These are phyloP conservation scores for Colletotrichum kahawae DNA, from an alignment of 2,329 filamentous ascomycete genomes.

Conservation along the genomic window DNA sequence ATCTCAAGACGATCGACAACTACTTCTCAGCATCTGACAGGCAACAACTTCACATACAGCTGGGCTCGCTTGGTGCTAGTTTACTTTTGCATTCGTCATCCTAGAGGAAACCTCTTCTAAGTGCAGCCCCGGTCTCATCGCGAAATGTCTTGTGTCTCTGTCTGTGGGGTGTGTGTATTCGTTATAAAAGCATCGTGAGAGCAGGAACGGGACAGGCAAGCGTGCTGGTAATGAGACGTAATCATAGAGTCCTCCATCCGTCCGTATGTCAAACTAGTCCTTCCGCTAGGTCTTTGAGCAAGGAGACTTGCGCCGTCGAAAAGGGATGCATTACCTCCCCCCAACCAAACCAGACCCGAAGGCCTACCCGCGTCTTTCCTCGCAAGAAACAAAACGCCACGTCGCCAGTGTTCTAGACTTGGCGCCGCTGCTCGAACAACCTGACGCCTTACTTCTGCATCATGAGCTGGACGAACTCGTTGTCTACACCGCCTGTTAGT, in stretches of 20 bases:
- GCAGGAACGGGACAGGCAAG: constrained; percentile 8
- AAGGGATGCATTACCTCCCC: background rate
- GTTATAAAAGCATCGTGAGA: constrained; percentile 18
- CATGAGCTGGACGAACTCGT: constrained; percentile 94
- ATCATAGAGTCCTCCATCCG: background rate
- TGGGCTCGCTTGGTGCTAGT: background rate
- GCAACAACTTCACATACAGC: background rate
- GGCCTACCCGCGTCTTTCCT: constrained; percentile 3
- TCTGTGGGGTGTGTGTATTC: constrained; percentile 12
- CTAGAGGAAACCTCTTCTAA: constrained; percentile 14
- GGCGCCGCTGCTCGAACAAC: constrained; percentile 6
- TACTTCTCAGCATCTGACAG: background rate
- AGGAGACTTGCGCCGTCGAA: background rate
- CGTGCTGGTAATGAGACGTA: constrained; percentile 6
- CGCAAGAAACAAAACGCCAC: constrained; percentile 3
- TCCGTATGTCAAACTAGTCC: background rate
- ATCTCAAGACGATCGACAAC: background rate
- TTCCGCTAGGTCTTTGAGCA: background rate
- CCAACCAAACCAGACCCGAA: constrained; percentile 1
- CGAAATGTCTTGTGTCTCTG: constrained; percentile 7
- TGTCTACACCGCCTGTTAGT: constrained; percentile 59
- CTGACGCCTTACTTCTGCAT: constrained; percentile 79
- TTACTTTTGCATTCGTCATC: constrained; percentile 11
- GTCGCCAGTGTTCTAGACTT: background rate
- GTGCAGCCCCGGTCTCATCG: constrained; percentile 7